Base-by-base conservation (phyloP, 2,329 filamentous ascomycete genomes). In the Penicillium frequentans region DNA sequence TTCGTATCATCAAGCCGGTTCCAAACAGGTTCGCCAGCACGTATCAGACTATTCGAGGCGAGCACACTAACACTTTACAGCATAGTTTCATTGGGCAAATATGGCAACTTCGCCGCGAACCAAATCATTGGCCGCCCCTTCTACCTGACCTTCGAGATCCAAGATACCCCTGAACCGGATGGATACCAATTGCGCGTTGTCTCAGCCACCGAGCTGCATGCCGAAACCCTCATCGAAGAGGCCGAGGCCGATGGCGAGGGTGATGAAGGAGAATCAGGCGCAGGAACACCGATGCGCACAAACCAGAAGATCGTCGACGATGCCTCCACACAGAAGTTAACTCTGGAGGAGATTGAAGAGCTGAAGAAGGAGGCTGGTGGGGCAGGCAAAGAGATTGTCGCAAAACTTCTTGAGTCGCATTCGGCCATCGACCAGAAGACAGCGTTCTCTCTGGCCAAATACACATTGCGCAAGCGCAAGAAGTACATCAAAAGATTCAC, bases 381-480 rank as follows among this genome's bases (percentile, higher is more conserved):
- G 5, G 90, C 91, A 0, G 93, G 93, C 13, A 90, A 90, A 72
- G 93, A 96, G 51, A 84, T 99, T 48, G 95, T 99, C 62, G 88
- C 90, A n/a, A 96, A 93, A 76, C 86, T 99, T 26, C 84, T 99
- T 75, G 83, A 92, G 29, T 95, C 92, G 44, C 95, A 99, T 74
- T 88, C 90, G 19, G 90, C 89, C 1, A 83, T 99, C 44, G 92
- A 96, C 64, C 90, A 98, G 77, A 99, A 99, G 81, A 98, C 95
- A 0, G 83, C 87, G 0, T 99, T 96, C 70, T 96, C 92, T 2
- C 80, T 97, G 56, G 93, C 93, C 44, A 99, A 99, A 75, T 99
- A 99, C 76, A 96, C 95, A 69, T 80, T 98, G 19, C 82, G 96
- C 46, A 99, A 99, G 79, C 89, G 90, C 62, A 93, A 88, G 72